phyloP scores from a whole-genome alignment of 768 basidiomycete genomes.

The Pilatotrama ljubarskyi region DNA sequence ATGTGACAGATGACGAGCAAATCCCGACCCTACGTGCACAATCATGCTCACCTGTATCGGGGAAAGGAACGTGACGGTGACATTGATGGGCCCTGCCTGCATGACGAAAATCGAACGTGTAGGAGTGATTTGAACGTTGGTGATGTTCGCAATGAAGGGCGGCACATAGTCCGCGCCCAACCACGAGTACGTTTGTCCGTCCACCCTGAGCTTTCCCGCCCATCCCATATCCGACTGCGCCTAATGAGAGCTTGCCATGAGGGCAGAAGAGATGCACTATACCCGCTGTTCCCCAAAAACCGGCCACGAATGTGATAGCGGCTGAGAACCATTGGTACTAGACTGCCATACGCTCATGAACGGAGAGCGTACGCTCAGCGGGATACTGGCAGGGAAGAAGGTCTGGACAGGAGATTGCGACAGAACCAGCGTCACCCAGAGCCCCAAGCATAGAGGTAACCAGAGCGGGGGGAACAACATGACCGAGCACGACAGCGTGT shows the following conservation, averaged over 20 bases:
- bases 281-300: slow-evolving; percentile 18
- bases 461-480: neutral
- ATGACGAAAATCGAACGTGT: slow-evolving; percentile 36
- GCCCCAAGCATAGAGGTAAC: neutral
- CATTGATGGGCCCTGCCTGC: slow-evolving; percentile 37
- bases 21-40: no score
- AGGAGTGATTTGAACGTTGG: slow-evolving; percentile 33
- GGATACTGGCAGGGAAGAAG: slow-evolving; percentile 25
- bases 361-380: slow-evolving; percentile 31
- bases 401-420: slow-evolving; percentile 11
- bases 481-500: neutral
- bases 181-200: slow-evolving; percentile 22
- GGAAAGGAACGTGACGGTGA: slow-evolving; percentile 40
- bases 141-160: slow-evolving; percentile 19
- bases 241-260: neutral
- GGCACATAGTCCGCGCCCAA: slow-evolving; percentile 7
- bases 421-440: neutral
- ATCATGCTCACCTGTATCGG: slow-evolving; percentile 40
- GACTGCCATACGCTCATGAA: slow-evolving; percentile 27
- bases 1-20: neutral
- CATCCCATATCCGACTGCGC: slow-evolving; percentile 17
- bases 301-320: slow-evolving; percentile 20
- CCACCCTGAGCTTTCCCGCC: slow-evolving; percentile 23
- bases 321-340: neutral
- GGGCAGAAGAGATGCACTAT: neutral